Base-by-base conservation (phyloP, 129 eudicot genomes). In the Dittrichia graveolens region DNA sequence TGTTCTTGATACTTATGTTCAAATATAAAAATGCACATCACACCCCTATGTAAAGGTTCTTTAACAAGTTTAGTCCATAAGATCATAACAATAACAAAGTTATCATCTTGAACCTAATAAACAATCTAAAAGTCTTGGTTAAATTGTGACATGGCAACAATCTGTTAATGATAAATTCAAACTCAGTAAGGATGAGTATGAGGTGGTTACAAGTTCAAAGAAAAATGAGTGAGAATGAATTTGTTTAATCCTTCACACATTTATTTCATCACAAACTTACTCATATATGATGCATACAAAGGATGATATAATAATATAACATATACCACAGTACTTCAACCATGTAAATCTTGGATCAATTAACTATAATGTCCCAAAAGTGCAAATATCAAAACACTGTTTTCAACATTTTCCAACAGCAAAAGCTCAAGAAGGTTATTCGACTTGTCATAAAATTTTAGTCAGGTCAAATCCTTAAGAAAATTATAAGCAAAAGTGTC, bases 71-170 rank as follows among this genome's bases (percentile, higher is more conserved):
- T 16, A 24, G 40, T 65, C 39, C 50, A 48, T 59, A n/a, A n/a
- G n/a, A n/a, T 48, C 42, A 58, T 67, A 55, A 45, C n/a, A 75
- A 43, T 44, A 13, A 55, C 48, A 75, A 56, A 75, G 78, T 39
- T 74, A 39, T 40, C 78, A 62, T 74, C 72, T 67, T 48, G 31
- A 14, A 48, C 31, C 48, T 67, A 31, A 65, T 44, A 19, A 65
- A 50, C 57, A 6, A 46, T 65, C 70, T 60, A 19, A 15, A 60
- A 35, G 14, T 61, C 34, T 48, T 48, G 69, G 38, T 31, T 47
- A 34, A 15, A 35, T 1, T 15, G 8, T 43, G 64, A 16, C 19
- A 42, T 6, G 54, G 56, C 61, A 68, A 14, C 58, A 66, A 47
- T 62, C 35, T 40, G 68, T 61, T 40, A 24, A 50, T 5, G 24